Evolutionary conservation across 331 rosid species (phyloP), one percentile per base, ranked within the genome.

Genomic region (Acacia concinna): DNA sequence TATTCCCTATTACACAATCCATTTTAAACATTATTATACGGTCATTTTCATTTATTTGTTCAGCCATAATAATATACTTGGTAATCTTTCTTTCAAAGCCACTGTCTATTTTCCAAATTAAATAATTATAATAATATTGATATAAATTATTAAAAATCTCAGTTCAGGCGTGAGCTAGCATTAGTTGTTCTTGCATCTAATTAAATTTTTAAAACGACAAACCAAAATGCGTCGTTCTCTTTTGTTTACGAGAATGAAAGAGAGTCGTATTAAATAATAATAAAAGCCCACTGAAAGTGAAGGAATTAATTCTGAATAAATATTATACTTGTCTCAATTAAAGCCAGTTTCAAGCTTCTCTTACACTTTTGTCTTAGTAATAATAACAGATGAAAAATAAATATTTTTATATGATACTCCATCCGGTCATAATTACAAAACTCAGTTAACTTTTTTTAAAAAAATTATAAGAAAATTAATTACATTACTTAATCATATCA

Each of bases 231-330:
- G 52, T 43, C 73, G 30, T 9, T 40, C 54, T 68, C 47, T 65
- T 21, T 68, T 21, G n/a, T 40, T 12, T 40, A 23, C 2, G 17
- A 67, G 47, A 38, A 8, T 14, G 57, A 41, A 43, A 69, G 56
- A 44, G 57, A 41, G n/a, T 18, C 34, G 18, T 20, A 18, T 21
- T 43, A 31, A 62, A 20, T 13, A 64, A 20, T 13, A 64, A 30
- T 20, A 41, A 76, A 76, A 64, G 23, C 73, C 65, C 66, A 40
- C 18, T 8, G 81, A 66, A 77, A 49, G 32, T 49, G 66, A 46
- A 31, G 73, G 60, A 51, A 40, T 23, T 35, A 59, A 59, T 59
- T 8, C 8, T 41, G 25, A 49, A 14, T 5, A 75, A 75, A 30
- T 43, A 13, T 62, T 35, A 27, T 2, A 10, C n/a, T 31, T 68